Evolutionary conservation across 352 stramenopile genomes (phyloP).

Genomic region (Albugo candida): DNA sequence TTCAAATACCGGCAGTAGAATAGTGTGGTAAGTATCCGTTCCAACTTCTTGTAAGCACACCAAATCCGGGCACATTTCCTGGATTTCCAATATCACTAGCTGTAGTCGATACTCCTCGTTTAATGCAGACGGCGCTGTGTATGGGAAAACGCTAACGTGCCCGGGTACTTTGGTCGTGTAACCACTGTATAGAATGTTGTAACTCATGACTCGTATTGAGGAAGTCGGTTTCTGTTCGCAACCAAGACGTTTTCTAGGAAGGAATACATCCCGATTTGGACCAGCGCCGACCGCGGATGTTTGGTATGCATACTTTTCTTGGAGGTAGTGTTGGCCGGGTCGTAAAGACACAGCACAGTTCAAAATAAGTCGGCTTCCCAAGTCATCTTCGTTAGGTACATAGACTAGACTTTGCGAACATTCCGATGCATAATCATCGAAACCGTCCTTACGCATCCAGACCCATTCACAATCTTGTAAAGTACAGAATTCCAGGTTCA

Average conservation of each 20-base stretch:
- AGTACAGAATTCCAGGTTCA: constrained; percentile 37
- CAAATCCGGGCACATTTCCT: constrained; percentile 34
- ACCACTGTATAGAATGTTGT: constrained; percentile 60
- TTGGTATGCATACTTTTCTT: constrained; percentile 14
- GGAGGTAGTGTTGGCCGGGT: constrained; percentile 12
- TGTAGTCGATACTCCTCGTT: constrained; percentile 54
- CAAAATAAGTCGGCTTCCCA: constrained; percentile 27
- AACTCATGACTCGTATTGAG: constrained; percentile 57
- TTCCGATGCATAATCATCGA: constrained; percentile 1
- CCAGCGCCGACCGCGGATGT: constrained; percentile 19
- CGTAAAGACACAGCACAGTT: constrained; percentile 27
- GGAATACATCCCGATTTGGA: constrained; percentile 36
- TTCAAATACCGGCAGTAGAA: constrained; percentile 36
- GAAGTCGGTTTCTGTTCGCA: constrained; percentile 7
- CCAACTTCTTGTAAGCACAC: constrained; percentile 65
- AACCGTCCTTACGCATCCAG: constrained; percentile 13
- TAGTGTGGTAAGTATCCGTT: constrained; percentile 21
- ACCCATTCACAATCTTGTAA: constrained; percentile 36
- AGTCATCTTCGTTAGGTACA: constrained; percentile 17
- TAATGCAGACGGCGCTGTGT: constrained; percentile 20
- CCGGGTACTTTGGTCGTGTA: constrained; percentile 39
- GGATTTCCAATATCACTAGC: constrained; percentile 50
- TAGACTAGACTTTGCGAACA: constrained; percentile 14
- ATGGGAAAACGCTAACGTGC: constrained; percentile 39
- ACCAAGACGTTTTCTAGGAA: constrained; percentile 10